These are phyloP conservation scores for Heterotrichella gracilis DNA, from an alignment of 352 stramenopile species.

Conservation along the genomic window DNA sequence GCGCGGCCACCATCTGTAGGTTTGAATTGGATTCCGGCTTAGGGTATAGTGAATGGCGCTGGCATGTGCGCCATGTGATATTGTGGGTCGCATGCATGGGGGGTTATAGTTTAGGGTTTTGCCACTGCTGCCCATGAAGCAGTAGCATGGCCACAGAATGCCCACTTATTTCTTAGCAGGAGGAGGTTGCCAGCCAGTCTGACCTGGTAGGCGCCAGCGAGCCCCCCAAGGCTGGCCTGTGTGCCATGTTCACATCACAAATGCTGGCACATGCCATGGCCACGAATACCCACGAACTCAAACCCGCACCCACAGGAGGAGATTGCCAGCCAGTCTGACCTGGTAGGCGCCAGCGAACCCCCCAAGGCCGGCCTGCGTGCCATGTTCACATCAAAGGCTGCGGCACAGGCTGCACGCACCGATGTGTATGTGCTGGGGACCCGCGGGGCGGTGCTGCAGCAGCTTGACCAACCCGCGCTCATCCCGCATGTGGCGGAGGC, in stretches of 20 bases:
- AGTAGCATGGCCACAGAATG: no score
- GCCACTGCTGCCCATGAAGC: no score
- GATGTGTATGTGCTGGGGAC: constrained; percentile 63
- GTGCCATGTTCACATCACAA: constrained; percentile 38
- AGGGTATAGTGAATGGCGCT: no score
- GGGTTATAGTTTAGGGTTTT: no score
- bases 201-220: constrained; percentile 77
- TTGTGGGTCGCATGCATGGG: no score
- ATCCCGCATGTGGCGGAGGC: constrained; percentile 64
- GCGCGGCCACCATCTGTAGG: no score
- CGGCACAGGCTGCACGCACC: constrained; percentile 29
- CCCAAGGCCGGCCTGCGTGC: constrained; percentile 42
- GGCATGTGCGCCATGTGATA: no score
- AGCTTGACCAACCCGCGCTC: constrained; percentile 39
- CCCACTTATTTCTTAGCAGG: constrained; percentile 64
- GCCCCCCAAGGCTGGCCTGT: constrained; percentile 44
- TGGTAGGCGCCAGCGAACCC: constrained; percentile 70
- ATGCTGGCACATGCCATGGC: not conserved
- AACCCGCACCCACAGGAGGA: no score
- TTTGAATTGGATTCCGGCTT: no score
- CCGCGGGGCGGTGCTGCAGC: constrained; percentile 47
- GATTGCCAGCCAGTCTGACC: constrained; percentile 49
- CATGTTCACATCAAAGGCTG: constrained; percentile 31
- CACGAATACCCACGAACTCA: no score
- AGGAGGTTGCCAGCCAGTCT: constrained; percentile 48